phyloP scores from a whole-genome alignment of 805 yeast species.

The Tetrapisispora taiwanensis region DNA sequence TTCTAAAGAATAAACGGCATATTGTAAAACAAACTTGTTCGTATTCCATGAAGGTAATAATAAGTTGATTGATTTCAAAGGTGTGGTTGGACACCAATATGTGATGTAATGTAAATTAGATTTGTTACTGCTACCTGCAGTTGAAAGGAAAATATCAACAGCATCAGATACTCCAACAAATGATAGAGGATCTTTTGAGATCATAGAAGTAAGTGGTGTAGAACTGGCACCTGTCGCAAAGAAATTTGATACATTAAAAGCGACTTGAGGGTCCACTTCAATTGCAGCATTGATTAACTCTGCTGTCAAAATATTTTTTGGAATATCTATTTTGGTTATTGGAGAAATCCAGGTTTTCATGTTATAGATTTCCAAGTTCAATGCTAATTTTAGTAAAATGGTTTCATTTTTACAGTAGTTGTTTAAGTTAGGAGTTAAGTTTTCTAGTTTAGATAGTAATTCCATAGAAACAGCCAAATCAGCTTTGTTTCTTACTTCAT shows the following conservation, averaged over 20 bases:
- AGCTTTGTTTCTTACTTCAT: slow-evolving; percentile 56
- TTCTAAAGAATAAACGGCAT: slow-evolving; percentile 82
- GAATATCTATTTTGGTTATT: slow-evolving; percentile 21
- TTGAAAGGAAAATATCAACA: slow-evolving; percentile 11
- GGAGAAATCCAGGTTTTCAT: slow-evolving; percentile 67
- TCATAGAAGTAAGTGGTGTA: slow-evolving; percentile 34
- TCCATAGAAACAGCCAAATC: slow-evolving; percentile 53
- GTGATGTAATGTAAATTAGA: slow-evolving; percentile 31
- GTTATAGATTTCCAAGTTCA: slow-evolving; percentile 65
- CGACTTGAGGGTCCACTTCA: slow-evolving; percentile 57
- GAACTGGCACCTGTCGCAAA: slow-evolving; percentile 28
- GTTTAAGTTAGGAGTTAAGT: slow-evolving; percentile 12
- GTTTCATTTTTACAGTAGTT: slow-evolving; percentile 38
- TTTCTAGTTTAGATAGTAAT: slow-evolving; percentile 29
- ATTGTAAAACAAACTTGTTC: slow-evolving; percentile 67
- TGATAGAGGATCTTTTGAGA: slow-evolving; percentile 47
- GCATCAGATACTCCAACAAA: slow-evolving; percentile 21
- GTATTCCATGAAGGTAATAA: slow-evolving; percentile 65
- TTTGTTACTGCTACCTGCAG: slow-evolving; percentile 2
- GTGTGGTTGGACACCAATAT: slow-evolving; percentile 69
- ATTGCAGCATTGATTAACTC: slow-evolving; percentile 48
- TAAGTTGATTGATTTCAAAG: slow-evolving; percentile 74
- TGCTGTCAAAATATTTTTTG: slow-evolving; percentile 28
- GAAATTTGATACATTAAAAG: slow-evolving; percentile 58
- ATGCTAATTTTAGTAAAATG: slow-evolving; percentile 46